A percentile compares a stretch with the other conserved stretches of the same genome.
Conservation (phyloP, 169 alveolate species). For the Theileria annulata region DNA sequence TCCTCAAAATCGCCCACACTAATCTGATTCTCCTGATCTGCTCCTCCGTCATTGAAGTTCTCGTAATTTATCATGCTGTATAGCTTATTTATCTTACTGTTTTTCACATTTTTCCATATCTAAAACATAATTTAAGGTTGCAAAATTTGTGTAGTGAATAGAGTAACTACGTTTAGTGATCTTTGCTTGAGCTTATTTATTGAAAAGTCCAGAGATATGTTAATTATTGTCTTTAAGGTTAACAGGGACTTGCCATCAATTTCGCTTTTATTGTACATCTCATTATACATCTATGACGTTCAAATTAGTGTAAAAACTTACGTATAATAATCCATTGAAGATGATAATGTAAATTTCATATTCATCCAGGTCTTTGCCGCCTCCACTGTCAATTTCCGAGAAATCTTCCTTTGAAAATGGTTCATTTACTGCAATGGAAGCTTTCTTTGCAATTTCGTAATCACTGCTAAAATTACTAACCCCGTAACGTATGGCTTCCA, state of each 20-base stretch:
- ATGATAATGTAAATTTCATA: conserved; percentile 82
- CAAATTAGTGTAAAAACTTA: not conserved
- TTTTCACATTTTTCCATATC: not conserved
- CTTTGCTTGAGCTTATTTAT: conserved; percentile 76
- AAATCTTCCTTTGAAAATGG: not conserved
- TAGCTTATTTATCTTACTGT: conserved; percentile 3
- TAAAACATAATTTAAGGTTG: not conserved
- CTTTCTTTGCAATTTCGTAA: not conserved
- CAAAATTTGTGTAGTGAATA: conserved; percentile 24
- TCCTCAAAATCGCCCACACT: not conserved
- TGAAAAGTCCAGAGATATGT: conserved; percentile 79
- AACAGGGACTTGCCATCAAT: conserved; percentile 81
- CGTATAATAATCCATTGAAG: conserved; percentile 81
- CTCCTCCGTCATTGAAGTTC: not conserved
- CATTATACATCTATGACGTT: conserved; percentile 61
- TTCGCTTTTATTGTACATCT: conserved; percentile 72
- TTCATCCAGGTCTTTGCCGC: conserved; percentile 50
- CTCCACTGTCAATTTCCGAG: not conserved
- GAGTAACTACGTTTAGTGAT: conserved; percentile 77
- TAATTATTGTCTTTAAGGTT: conserved; percentile 71
- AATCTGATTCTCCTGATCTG: not conserved
- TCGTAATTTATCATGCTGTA: not conserved
- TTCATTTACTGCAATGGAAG: not conserved
- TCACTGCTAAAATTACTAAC: not conserved
- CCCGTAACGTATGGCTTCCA: not conserved